A percentile compares a stretch with the other conserved stretches of the same genome.
Evolutionary conservation across 345 rosid species (phyloP).

Genomic region (Eucalyptus polybractea): DNA sequence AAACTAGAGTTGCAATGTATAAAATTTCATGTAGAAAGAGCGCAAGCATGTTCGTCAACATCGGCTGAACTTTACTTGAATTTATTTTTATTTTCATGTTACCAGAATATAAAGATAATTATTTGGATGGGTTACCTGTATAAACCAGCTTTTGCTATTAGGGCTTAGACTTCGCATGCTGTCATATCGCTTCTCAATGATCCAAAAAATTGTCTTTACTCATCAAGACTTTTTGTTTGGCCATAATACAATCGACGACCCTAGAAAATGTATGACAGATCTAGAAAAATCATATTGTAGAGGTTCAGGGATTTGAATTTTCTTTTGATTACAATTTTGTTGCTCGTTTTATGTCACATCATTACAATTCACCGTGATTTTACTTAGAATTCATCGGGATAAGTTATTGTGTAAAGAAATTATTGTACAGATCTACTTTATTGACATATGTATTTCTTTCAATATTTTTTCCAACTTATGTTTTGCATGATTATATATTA

Average conservation of each 20-base stretch:
- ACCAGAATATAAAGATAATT: neutral
- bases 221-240: neutral
- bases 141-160: neutral
- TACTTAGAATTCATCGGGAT: neutral
- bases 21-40: neutral
- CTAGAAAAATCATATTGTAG: neutral
- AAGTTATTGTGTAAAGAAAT: neutral
- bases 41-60: neutral
- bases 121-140: neutral
- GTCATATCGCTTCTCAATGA: neutral
- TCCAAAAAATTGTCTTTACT: neutral
- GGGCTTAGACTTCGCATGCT: neutral
- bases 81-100: neutral
- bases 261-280: neutral
- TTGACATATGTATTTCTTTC: neutral
- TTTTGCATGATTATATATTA: neutral
- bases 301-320: neutral
- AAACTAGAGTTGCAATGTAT: too few species aligned
- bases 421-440: neutral
- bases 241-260: neutral
- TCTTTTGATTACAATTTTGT: neutral
- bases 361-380: neutral
- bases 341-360: neutral
- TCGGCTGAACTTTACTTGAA: neutral
- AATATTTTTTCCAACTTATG: neutral